Evolutionary conservation across 257 asterid genomes (phyloP).

Genomic region (Penstemon davidsonii): DNA sequence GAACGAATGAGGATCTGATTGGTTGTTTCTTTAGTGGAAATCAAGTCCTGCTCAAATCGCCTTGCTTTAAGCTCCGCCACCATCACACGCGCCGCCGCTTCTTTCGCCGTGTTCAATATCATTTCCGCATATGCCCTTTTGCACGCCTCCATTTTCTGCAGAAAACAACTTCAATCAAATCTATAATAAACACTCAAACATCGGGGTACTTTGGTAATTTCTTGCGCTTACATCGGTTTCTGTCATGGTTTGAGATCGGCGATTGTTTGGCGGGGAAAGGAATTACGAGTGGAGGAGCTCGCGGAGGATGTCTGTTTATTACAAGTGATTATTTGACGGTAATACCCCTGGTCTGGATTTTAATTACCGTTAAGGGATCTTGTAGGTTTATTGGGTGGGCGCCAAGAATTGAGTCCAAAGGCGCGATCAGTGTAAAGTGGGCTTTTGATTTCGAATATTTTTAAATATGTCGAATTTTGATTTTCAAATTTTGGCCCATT

Average conservation of each 20-base stretch:
- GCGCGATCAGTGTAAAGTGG: slow-evolving; percentile 20
- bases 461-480: background rate
- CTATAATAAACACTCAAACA: background rate
- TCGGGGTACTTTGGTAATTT: background rate
- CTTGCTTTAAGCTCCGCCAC: slow-evolving; percentile 56
- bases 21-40: slow-evolving; percentile 54
- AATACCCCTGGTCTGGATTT: slow-evolving; percentile 9
- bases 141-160: slow-evolving; percentile 53
- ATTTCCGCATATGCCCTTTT: slow-evolving; percentile 69
- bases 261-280: slow-evolving; percentile 7
- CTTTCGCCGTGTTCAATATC: slow-evolving; percentile 69
- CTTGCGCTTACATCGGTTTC: slow-evolving; percentile 39
- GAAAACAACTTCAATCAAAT: slow-evolving; percentile 7
- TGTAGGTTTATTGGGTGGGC: slow-evolving; percentile 19
- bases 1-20: slow-evolving; percentile 57
- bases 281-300: slow-evolving; percentile 3
- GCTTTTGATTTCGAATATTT: background rate
- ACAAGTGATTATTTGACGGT: slow-evolving; percentile 15
- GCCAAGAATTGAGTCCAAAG: slow-evolving; percentile 23
- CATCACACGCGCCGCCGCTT: slow-evolving; percentile 81
- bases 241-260: slow-evolving; percentile 35
- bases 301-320: slow-evolving; percentile 3
- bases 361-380: slow-evolving; percentile 11
- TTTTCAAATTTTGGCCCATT: slow-evolving; percentile 18
- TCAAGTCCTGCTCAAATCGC: slow-evolving; percentile 48